Percentiles rank a stretch among this genome's conserved stretches.
Conservation (phyloP, 2,329 filamentous ascomycete species). For the Ophiostoma perfectum region DNA sequence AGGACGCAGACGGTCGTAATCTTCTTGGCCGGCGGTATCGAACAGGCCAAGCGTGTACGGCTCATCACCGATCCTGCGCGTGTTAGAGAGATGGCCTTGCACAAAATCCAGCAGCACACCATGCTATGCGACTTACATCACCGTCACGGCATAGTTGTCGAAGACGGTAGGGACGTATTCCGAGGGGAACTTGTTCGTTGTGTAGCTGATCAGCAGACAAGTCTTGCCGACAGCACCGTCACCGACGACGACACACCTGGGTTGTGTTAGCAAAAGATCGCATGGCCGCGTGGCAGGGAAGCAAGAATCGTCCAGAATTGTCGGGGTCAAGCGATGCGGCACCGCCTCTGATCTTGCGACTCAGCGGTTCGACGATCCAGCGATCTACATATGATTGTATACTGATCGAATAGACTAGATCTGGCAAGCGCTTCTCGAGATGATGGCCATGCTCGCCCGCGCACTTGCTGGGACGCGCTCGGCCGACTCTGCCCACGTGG, state of each 20-base stretch:
- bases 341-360: background rate
- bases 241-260: slow-evolving; percentile 95
- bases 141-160: slow-evolving; percentile 99
- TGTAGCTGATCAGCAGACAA: slow-evolving; percentile 97
- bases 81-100: background rate
- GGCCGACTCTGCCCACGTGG: background rate
- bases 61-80: slow-evolving; percentile 89
- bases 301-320: background rate
- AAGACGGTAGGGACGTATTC: slow-evolving; percentile 99
- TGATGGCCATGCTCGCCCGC: background rate
- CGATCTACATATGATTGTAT: background rate
- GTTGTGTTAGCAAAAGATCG: slow-evolving; percentile 16
- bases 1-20: slow-evolving; percentile 95
- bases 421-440: too few species aligned
- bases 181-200: slow-evolving; percentile 98
- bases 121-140: slow-evolving; percentile 71
- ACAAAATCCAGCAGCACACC: background rate
- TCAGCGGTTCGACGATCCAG: background rate
- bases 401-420: too few species aligned
- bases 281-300: background rate
- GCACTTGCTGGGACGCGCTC: background rate
- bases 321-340: too few species aligned
- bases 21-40: slow-evolving; percentile 98
- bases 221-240: slow-evolving; percentile 99
- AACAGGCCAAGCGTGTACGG: slow-evolving; percentile 96